Conservation (phyloP, 2,329 filamentous ascomycete species). For the Helotiales sp. region DNA sequence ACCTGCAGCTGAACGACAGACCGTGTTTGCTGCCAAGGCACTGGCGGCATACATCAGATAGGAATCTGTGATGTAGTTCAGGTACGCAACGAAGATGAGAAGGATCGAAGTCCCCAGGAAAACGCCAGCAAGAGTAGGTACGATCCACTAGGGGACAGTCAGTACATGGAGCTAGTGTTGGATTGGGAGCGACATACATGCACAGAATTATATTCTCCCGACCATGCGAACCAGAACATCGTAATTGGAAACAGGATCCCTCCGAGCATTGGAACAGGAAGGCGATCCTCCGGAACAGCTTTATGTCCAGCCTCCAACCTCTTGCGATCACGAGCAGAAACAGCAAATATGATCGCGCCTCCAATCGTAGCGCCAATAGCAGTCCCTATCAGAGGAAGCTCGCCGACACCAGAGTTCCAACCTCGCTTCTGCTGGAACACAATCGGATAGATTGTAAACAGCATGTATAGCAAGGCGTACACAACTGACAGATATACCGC, state of each 20-base stretch:
- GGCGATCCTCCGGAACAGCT: conserved; percentile 51
- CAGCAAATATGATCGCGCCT: conserved; percentile 52
- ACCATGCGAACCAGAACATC: conserved; percentile 51
- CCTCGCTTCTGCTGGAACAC: conserved; percentile 46
- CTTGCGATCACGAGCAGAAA: conserved; percentile 45
- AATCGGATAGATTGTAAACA: conserved; percentile 42
- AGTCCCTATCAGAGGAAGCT: conserved; percentile 71
- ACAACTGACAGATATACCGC: conserved; percentile 75
- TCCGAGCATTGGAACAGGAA: conserved; percentile 61
- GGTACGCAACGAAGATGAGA: conserved; percentile 58
- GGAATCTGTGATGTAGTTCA: conserved; percentile 57
- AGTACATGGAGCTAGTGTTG: neutral
- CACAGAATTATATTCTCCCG: conserved; percentile 53
- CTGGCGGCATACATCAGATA: conserved; percentile 50
- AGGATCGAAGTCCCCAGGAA: conserved; percentile 49
- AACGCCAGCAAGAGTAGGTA: conserved; percentile 51
- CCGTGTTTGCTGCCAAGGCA: conserved; percentile 66
- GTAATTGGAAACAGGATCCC: conserved; percentile 56
- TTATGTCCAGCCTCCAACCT: conserved; percentile 38
- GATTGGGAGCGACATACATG: conserved; percentile 27
- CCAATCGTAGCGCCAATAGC: conserved; percentile 50
- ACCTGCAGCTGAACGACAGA: conserved; percentile 66
- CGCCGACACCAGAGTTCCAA: conserved; percentile 56
- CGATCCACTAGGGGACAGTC: conserved; percentile 46
- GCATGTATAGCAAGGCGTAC: conserved; percentile 40